Evolutionary conservation across 2,329 filamentous ascomycete species (phyloP).

Genomic region (Nigrospora sphaerica): DNA sequence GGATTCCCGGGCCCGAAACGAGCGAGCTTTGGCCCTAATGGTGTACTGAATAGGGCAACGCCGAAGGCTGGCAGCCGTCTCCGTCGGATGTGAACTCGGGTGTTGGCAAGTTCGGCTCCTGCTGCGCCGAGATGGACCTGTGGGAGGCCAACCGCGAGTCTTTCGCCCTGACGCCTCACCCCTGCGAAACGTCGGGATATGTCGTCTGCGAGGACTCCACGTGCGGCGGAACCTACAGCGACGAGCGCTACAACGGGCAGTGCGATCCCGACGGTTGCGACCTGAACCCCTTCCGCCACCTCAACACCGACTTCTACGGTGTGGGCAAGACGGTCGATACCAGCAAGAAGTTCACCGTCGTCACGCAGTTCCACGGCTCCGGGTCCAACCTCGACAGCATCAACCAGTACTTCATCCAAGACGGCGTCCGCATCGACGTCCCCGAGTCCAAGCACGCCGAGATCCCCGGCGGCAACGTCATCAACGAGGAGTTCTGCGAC

Average conservation of each 20-base stretch:
- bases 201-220: conserved; percentile 33
- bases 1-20: background rate
- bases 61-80: conserved; percentile 37
- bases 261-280: conserved; percentile 60
- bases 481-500: conserved; percentile 48
- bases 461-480: conserved; percentile 18
- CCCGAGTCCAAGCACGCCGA: conserved; percentile 25
- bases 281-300: conserved; percentile 56
- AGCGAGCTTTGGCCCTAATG: too few species aligned
- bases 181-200: conserved; percentile 39
- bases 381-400: conserved; percentile 41
- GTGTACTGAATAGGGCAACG: conserved; percentile 24
- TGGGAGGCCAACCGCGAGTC: conserved; percentile 57
- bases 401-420: conserved; percentile 50
- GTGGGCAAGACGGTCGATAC: conserved; percentile 46
- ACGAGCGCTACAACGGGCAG: conserved; percentile 43
- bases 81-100: conserved; percentile 39
- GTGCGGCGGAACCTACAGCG: conserved; percentile 37
- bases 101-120: conserved; percentile 38
- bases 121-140: conserved; percentile 51
- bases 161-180: conserved; percentile 51
- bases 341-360: conserved; percentile 46
- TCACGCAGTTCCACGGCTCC: conserved; percentile 50
- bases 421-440: conserved; percentile 39
- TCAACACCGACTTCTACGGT: conserved; percentile 51